Evolutionary conservation across 2,329 filamentous ascomycete genomes (phyloP), one percentile per base, ranked within the genome.

Genomic region (Onygenales sp.): DNA sequence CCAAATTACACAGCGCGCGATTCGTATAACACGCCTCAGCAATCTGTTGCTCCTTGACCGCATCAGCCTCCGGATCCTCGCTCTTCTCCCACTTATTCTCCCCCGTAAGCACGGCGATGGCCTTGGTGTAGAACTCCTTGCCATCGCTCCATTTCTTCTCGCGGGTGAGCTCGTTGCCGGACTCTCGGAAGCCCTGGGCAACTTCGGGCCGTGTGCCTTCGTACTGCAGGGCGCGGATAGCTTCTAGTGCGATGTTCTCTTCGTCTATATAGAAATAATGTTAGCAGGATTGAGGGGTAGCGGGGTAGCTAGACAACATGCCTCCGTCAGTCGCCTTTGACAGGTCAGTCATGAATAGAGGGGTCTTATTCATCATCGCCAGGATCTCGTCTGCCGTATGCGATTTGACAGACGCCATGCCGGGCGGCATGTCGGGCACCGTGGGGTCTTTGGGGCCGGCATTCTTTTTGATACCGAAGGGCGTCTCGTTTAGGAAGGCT

Each of bases 271-370:
- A 31, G 6, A 43, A 37, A 14, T 54, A 43, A 50, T 43, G 8
- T 13, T 21, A 34, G 3, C 49, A 58, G 37, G 47, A 50, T 39
- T 44, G 46, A 10, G 37, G 36, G 17, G 17, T 3, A 14, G 11
- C 5, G 32, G 2, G 9, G 3, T 9, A 6, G 21, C 10, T 11
- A 7, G 43, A 44, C 27, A 27, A 42, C 68, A 32, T 63, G 74
- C 78, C 76, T 56, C 77, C 76, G 54, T 77, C 78, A 51, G 77
- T 77, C 10, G 77, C 78, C 55, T 81, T 78, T 54, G 81, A 88
- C 36, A 96, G 78, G 60, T 88, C 85, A 33, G 90, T 97, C 93
- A 98, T 98, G 77, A 98, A 98, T 39, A 98, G 79, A 6, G 93
- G 93, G 47, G 80, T 78, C 58, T 83, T 81, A 64, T 86, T 86